Base-by-base conservation (phyloP, 2,329 filamentous ascomycete species). In the Emergomyces africanus region DNA sequence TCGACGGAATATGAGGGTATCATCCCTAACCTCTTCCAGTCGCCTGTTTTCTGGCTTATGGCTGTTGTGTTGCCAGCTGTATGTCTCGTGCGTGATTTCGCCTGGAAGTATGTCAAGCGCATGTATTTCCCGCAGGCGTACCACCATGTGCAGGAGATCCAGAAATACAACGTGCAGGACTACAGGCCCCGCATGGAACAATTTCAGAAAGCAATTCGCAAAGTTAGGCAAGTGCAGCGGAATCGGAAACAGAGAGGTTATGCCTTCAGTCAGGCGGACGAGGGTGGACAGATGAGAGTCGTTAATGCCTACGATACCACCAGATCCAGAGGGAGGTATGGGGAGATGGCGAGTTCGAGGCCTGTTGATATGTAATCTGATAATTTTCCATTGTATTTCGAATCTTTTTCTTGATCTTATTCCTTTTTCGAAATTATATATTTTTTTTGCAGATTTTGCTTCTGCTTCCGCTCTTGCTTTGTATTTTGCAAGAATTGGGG, bases 221-320 rank as follows among this genome's bases (percentile, higher is more conserved):
- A 99, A 77, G 94, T 99, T 57, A 85, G 94, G 57, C 94, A 99
- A 75, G 94, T 97, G 46, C 94, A 97, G 77, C 88, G 94, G 64
- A 99, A 97, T 94, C 90, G 94, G 71, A 99, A 99, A 77, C 94
- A 99, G 77, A 88, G 94, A 69, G 94, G 94, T 39, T 99, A 99
- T 71, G 94, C 94, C 62, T 99, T 99, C 75, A 96, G 90, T 66
- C 91, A 96, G 75, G 95, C 92, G 60, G 94, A 99, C 71, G 94
- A 99, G 74, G 90, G 87, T 67, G 75, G 74, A 35, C 94, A 97
- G 77, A 95, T 92, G 66, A 83, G 92, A 66, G 89, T 99, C 63
- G 80, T 99, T 70, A 92, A 96, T 77, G 94, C 94, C 62, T 99
- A 99, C 76, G 94, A 99, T 76, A 99, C 94, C 57, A 99, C 94